Percentiles rank a stretch among this genome's conserved stretches.
These are phyloP conservation scores for Vigna mungo DNA, from an alignment of 306 rosid genomes.

Conservation along the genomic window DNA sequence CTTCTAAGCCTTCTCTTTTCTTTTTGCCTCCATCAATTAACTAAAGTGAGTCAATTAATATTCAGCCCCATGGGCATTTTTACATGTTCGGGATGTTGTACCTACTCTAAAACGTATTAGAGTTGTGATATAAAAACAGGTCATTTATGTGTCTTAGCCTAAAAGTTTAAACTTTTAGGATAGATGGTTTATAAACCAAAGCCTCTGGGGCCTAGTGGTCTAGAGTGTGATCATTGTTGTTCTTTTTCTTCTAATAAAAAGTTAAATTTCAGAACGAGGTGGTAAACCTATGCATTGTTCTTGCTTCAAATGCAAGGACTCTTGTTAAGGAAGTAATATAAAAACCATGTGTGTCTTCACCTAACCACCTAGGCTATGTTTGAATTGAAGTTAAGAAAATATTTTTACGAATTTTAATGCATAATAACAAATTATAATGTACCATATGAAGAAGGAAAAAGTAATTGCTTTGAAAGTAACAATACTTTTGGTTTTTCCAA, in stretches of 20 bases:
- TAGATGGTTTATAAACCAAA: neutral
- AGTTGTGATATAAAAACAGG: neutral
- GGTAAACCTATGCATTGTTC: neutral
- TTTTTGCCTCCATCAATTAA: neutral
- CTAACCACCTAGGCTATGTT: neutral
- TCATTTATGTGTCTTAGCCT: neutral
- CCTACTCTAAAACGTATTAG: neutral
- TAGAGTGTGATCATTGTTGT: neutral
- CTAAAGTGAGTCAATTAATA: neutral
- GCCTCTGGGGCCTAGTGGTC: neutral
- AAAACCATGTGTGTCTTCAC: neutral
- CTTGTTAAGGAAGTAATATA: neutral
- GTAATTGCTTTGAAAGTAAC: neutral
- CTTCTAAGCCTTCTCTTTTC: neutral
- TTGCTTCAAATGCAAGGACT: neutral
- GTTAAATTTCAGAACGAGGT: neutral
- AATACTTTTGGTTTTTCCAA: neutral
- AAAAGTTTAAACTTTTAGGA: neutral
- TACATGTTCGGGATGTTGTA: neutral
- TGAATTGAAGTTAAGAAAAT: neutral
- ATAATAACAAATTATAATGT: too few species aligned
- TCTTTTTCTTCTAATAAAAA: neutral
- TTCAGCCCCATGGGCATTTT: neutral
- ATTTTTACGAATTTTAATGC: too few species aligned
- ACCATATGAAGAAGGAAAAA: neutral